Base-by-base conservation (phyloP, 1,139 yeast genomes). In the Suhomyces wounanorum region DNA sequence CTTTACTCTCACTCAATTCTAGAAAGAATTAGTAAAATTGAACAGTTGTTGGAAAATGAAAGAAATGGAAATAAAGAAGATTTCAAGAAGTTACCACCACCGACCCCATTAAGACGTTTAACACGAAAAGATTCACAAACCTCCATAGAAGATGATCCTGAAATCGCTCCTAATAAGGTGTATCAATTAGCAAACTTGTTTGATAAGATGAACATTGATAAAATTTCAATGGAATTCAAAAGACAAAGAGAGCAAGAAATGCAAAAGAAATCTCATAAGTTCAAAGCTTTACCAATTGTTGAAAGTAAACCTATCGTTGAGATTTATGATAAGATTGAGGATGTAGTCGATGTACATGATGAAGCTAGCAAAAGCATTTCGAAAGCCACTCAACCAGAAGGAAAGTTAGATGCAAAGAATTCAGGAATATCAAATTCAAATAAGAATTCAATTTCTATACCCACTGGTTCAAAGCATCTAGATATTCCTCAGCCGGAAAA, bases 271-370 rank as follows among this genome's bases (percentile, higher is more conserved):
- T 81, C 79, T 25, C 82, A 82, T 52, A 82, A 88, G 52, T 86
- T 85, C 55, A 79, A 87, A 49, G 96, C 96, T 0, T 75, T 80
- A 35, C 94, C 95, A 1, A 83, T 90, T 51, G 84, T 86, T 25
- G 82, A 85, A 2, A 85, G 96, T 4, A 84, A 82, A 54, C 98
- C 99, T 0, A 87, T 89, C 51, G 98, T 92, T 28, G 97, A 92
- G 60, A 89, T 95, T 28, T 94, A 89, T 66, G 87, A 89, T 58
- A 87, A 89, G 62, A 95, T 90, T 36, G 87, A 87, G 57, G 97
- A 91, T 68, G 97, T 96, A 1, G 96, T 90, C 18, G 77, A 72
- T 55, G 74, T 66, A 3, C 65, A 67, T 43, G 76, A 70, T 40
- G 68, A 64, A 40, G 53, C 48, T 17, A 52, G 48, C 38, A 50